These are phyloP conservation scores for Mycena citricolor DNA, from an alignment of 1,284 basidiomycete genomes.

Conservation along the genomic window DNA sequence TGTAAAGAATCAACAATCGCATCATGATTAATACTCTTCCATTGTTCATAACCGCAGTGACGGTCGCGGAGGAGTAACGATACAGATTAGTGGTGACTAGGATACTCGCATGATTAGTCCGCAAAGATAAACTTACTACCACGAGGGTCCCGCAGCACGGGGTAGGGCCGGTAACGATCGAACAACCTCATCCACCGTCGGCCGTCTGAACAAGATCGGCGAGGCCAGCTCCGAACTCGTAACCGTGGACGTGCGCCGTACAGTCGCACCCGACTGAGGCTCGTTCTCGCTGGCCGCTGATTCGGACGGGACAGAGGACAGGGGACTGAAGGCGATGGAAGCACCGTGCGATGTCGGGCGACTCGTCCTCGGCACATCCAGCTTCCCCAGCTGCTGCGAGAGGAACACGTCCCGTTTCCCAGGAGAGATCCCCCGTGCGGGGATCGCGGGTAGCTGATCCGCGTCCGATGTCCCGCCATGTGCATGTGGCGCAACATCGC, in stretches of 20 bases:
- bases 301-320: constrained; percentile 14
- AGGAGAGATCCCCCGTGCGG: neutral
- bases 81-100: too few relatives aligned
- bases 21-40: too few relatives aligned
- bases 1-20: too few relatives aligned
- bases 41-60: too few relatives aligned
- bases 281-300: neutral
- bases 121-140: too few relatives aligned
- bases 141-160: too few relatives aligned
- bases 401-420: constrained; percentile 1
- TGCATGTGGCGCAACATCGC: too few relatives aligned
- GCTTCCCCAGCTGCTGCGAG: neutral
- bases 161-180: too few relatives aligned
- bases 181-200: too few relatives aligned
- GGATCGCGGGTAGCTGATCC: neutral
- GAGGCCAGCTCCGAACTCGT: constrained; percentile 8
- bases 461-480: neutral
- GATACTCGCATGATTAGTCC: too few relatives aligned
- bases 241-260: neutral
- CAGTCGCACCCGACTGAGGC: too few relatives aligned
- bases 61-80: too few relatives aligned
- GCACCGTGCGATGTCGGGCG: neutral
- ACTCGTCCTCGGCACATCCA: neutral
- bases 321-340: constrained; percentile 11
- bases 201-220: constrained; percentile 11